These are phyloP conservation scores for Massariosphaeria phaeospora DNA, from an alignment of 495 filamentous ascomycete species.

Conservation along the genomic window DNA sequence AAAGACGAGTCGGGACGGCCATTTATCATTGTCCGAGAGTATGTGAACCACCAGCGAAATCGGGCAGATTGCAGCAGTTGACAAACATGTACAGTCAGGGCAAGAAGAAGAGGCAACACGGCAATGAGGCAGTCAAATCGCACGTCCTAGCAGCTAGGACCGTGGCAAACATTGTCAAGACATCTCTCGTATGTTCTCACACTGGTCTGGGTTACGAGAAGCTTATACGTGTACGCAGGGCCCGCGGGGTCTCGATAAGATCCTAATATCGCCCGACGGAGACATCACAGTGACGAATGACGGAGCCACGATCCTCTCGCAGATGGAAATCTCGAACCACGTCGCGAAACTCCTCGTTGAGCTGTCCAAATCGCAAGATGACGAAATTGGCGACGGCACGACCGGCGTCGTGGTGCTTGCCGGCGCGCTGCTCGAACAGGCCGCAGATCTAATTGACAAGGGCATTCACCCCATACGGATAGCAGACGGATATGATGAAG, in stretches of 20 bases:
- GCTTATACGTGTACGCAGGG: constrained; percentile 51
- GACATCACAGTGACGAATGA: constrained; percentile 99
- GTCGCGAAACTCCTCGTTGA: constrained; percentile 95
- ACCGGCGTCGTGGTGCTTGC: constrained; percentile 97
- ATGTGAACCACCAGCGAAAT: constrained; percentile 44
- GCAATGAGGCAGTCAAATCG: constrained; percentile 93
- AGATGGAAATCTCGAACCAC: constrained; percentile 99
- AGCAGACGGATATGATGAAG: constrained; percentile 94
- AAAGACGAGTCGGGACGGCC: constrained; percentile 94
- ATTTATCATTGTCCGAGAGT: constrained; percentile 98
- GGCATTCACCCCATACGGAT: constrained; percentile 98
- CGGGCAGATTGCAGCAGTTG: background rate
- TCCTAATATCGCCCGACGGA: constrained; percentile 96
- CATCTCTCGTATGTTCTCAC: constrained; percentile 58
- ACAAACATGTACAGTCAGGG: constrained; percentile 63
- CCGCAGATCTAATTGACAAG: constrained; percentile 98
- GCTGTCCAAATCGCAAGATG: constrained; percentile 97
- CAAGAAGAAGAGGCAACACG: constrained; percentile 95
- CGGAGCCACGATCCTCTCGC: constrained; percentile 87
- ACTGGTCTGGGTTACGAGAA: background rate
- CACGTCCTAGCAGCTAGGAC: constrained; percentile 96
- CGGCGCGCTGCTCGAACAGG: constrained; percentile 90
- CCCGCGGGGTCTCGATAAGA: constrained; percentile 96
- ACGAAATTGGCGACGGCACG: constrained; percentile 98
- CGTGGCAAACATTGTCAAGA: constrained; percentile 94